These are phyloP conservation scores for Penicillium sp. DNA, from an alignment of 2,329 filamentous ascomycete species.

Conservation along the genomic window DNA sequence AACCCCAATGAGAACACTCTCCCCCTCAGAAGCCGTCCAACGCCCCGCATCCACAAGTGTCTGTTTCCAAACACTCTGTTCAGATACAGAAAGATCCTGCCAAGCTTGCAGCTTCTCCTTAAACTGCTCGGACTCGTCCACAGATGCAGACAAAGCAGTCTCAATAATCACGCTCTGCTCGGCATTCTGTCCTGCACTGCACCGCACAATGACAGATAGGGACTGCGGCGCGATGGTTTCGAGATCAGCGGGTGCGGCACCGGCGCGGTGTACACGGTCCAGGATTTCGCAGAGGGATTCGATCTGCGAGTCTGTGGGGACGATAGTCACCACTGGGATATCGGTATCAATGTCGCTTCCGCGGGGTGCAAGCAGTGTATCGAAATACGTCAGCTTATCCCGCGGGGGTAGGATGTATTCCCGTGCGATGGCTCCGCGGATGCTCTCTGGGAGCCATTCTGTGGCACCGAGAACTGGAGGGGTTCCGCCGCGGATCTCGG, in stretches of 20 bases:
- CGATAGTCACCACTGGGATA: neutral
- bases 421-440: slow-evolving; percentile 43
- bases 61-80: slow-evolving; percentile 67
- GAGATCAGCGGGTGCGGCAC: slow-evolving; percentile 20
- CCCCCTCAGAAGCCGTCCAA: slow-evolving; percentile 76
- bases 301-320: slow-evolving; percentile 15
- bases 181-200: slow-evolving; percentile 14
- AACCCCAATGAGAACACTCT: slow-evolving; percentile 71
- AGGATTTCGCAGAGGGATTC: slow-evolving; percentile 30
- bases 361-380: slow-evolving; percentile 12
- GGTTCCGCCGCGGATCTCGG: slow-evolving; percentile 61
- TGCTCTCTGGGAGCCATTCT: slow-evolving; percentile 53
- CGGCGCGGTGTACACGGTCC: slow-evolving; percentile 23
- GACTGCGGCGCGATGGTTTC: slow-evolving; percentile 10
- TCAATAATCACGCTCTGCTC: slow-evolving; percentile 28
- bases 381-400: slow-evolving; percentile 17
- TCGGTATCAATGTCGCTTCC: neutral
- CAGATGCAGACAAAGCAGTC: slow-evolving; percentile 11
- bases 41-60: slow-evolving; percentile 68
- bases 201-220: slow-evolving; percentile 26
- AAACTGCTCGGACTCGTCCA: slow-evolving; percentile 1
- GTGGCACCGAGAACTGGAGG: slow-evolving; percentile 57
- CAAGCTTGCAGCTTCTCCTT: slow-evolving; percentile 49
- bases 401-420: slow-evolving; percentile 37
- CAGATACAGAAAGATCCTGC: slow-evolving; percentile 65